Percentiles rank a stretch among this genome's conserved stretches.
phyloP scores from a whole-genome alignment of 2,329 filamentous ascomycete species.

The Capronia epimyces region DNA sequence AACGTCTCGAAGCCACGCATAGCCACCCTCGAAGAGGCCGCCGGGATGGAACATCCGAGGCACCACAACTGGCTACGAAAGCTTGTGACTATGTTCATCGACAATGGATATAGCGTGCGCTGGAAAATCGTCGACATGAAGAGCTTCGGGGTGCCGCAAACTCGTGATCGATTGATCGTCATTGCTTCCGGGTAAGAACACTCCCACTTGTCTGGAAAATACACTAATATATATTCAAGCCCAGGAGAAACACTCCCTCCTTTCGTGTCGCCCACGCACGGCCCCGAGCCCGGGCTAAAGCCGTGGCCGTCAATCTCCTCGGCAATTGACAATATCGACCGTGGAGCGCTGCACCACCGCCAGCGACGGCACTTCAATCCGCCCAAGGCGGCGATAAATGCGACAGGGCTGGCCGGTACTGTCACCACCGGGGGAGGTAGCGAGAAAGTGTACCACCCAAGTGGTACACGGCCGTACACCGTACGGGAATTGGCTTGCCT shows the following conservation, averaged over 20 bases:
- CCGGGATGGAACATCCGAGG: slow-evolving; percentile 54
- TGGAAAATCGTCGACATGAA: slow-evolving; percentile 57
- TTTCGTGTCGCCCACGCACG: slow-evolving; percentile 60
- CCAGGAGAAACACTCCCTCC: slow-evolving; percentile 65
- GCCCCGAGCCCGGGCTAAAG: slow-evolving; percentile 31
- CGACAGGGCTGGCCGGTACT: slow-evolving; percentile 48
- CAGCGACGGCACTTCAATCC: slow-evolving; percentile 37
- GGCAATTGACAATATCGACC: slow-evolving; percentile 37
- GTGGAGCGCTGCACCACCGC: slow-evolving; percentile 27
- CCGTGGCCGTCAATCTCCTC: slow-evolving; percentile 41
- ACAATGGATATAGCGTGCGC: slow-evolving; percentile 61
- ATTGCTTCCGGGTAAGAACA: slow-evolving; percentile 51
- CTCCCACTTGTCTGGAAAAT: no score
- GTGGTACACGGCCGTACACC: slow-evolving; percentile 59
- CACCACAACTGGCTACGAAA: slow-evolving; percentile 54
- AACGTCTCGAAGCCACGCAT: slow-evolving; percentile 58
- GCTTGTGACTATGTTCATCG: slow-evolving; percentile 60
- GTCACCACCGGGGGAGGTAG: slow-evolving; percentile 57
- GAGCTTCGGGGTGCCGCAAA: slow-evolving; percentile 49
- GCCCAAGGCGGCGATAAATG: slow-evolving; percentile 41
- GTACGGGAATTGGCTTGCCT: slow-evolving; percentile 62
- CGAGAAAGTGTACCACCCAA: slow-evolving; percentile 57
- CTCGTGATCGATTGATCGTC: slow-evolving; percentile 46
- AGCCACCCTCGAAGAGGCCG: slow-evolving; percentile 74
- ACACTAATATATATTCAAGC: slow-evolving; percentile 36